These are phyloP conservation scores for Gossypium mustelinum DNA, from an alignment of 345 rosid genomes.

Conservation along the genomic window DNA sequence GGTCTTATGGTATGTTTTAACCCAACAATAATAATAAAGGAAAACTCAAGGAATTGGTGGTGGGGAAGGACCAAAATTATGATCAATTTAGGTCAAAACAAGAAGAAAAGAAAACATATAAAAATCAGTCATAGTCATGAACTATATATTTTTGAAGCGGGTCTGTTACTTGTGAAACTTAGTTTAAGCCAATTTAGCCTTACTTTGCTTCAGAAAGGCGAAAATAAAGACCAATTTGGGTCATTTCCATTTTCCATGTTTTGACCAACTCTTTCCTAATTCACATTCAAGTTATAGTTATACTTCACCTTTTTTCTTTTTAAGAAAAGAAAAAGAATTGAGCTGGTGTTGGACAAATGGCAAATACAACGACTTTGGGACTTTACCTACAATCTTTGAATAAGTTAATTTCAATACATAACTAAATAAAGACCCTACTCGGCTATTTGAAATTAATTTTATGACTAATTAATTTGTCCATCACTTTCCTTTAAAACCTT, in stretches of 20 bases:
- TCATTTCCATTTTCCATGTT: background rate
- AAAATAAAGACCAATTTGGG: background rate
- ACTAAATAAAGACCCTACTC: background rate
- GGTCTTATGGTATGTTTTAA: too few species aligned
- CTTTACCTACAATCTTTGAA: conserved; percentile 2
- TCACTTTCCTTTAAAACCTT: background rate
- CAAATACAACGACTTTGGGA: background rate
- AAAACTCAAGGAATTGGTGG: background rate
- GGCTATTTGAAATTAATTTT: background rate
- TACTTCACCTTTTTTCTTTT: too few species aligned
- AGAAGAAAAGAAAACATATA: background rate
- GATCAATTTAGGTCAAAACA: background rate
- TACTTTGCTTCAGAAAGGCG: background rate
- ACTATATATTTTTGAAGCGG: background rate
- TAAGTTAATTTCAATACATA: background rate
- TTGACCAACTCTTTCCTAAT: background rate
- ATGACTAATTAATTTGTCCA: background rate
- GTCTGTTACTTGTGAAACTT: background rate
- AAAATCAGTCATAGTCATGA: background rate
- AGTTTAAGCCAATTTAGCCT: background rate
- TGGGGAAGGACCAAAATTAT: too few species aligned
- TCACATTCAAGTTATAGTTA: background rate
- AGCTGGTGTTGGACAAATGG: background rate
- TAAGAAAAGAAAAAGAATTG: background rate
- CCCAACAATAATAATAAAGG: background rate